These are phyloP conservation scores for Rhizodiscina lignyota DNA, from an alignment of 495 filamentous ascomycete species.

Conservation along the genomic window DNA sequence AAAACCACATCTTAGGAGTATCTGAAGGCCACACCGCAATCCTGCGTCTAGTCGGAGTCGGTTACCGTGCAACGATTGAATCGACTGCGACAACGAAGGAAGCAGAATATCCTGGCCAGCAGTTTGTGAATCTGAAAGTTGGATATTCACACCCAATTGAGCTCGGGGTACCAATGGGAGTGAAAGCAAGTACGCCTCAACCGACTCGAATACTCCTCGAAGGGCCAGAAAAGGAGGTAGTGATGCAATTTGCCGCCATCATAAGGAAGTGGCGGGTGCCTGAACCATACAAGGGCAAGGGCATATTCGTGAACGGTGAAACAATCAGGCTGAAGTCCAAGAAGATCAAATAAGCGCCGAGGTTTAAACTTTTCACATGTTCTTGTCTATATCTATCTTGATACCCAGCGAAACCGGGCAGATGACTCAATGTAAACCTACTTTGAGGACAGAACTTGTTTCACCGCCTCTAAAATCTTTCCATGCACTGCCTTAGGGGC, in stretches of 20 bases:
- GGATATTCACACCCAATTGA: slow-evolving; percentile 94
- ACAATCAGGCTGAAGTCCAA: slow-evolving; percentile 94
- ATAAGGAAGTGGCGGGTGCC: slow-evolving; percentile 79
- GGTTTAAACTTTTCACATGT: not conserved
- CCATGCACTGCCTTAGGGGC: slow-evolving; percentile 59
- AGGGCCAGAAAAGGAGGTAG: slow-evolving; percentile 63
- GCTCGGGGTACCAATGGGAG: slow-evolving; percentile 60
- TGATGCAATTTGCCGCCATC: slow-evolving; percentile 79
- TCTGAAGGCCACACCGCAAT: slow-evolving; percentile 93
- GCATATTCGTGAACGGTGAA: slow-evolving; percentile 93
- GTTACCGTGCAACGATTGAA: slow-evolving; percentile 82
- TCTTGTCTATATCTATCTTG: not conserved
- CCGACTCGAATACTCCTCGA: slow-evolving; percentile 90
- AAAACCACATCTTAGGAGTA: slow-evolving; percentile 79
- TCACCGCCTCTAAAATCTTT: slow-evolving; percentile 66
- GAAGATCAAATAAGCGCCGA: slow-evolving; percentile 69
- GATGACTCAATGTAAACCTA: not conserved
- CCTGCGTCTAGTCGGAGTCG: slow-evolving; percentile 85
- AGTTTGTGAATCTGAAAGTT: slow-evolving; percentile 81
- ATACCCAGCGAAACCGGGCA: not conserved
- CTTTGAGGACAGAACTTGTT: slow-evolving; percentile 52
- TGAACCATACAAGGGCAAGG: slow-evolving; percentile 98
- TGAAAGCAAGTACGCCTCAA: slow-evolving; percentile 77
- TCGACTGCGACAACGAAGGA: slow-evolving; percentile 47
- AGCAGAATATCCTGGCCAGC: slow-evolving; percentile 59